phyloP scores from a whole-genome alignment of 345 rosid genomes.

The Hibiscus tridactylites region DNA sequence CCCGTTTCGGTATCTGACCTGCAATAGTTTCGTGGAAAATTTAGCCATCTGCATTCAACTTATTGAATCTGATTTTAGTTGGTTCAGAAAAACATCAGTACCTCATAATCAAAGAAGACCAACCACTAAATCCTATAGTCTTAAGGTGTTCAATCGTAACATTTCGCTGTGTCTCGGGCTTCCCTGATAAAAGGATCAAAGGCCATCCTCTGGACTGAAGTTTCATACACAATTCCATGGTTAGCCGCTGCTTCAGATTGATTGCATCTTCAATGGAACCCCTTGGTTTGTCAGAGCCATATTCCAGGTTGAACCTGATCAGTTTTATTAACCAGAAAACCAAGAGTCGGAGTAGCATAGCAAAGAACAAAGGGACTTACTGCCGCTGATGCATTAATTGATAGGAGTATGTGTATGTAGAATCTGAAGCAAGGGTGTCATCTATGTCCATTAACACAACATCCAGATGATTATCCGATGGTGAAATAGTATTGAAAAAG shows the following conservation, averaged over 20 bases:
- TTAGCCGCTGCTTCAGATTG: slow-evolving; percentile 27
- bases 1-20: slow-evolving; percentile 44
- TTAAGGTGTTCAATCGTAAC: slow-evolving; percentile 28
- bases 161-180: slow-evolving; percentile 31
- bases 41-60: neutral
- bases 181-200: slow-evolving; percentile 52
- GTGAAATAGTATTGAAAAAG: slow-evolving; percentile 33
- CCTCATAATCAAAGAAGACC: slow-evolving; percentile 78
- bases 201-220: slow-evolving; percentile 56
- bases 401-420: neutral
- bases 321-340: neutral
- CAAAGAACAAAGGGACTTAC: slow-evolving; percentile 24
- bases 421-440: slow-evolving; percentile 27
- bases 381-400: slow-evolving; percentile 25
- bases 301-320: slow-evolving; percentile 22
- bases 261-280: slow-evolving; percentile 37
- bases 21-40: slow-evolving; percentile 2
- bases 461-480: slow-evolving; percentile 29
- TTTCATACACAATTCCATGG: slow-evolving; percentile 33
- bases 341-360: neutral
- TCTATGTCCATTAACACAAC: slow-evolving; percentile 65
- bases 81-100: slow-evolving; percentile 9
- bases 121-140: slow-evolving; percentile 47
- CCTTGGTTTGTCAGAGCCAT: slow-evolving; percentile 4
- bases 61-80: neutral